These are phyloP conservation scores for Davidsoniella virescens DNA, from an alignment of 2,329 filamentous ascomycete genomes.

Conservation along the genomic window DNA sequence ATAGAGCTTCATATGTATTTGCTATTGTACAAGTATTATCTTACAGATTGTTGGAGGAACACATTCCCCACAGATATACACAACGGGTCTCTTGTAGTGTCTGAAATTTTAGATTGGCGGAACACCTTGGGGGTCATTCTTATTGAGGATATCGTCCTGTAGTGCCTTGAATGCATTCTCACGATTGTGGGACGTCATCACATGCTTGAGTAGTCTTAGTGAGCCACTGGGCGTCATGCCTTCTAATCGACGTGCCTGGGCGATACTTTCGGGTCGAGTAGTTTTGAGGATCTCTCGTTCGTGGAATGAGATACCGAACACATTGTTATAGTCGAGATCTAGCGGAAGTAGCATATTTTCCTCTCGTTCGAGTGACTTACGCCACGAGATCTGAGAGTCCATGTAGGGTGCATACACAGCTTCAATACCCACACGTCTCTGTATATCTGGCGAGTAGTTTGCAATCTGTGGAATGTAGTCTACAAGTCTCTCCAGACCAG, in stretches of 20 bases:
- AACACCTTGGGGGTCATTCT: background rate
- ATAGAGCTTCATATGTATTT: too few relatives aligned
- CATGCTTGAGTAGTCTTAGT: conserved; percentile 44
- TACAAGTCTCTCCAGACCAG: conserved; percentile 41
- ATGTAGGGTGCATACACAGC: conserved; percentile 79
- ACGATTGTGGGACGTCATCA: conserved; percentile 20
- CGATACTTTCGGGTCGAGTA: conserved; percentile 67
- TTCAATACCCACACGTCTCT: conserved; percentile 60
- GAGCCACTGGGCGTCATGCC: conserved; percentile 51
- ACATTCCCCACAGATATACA: background rate
- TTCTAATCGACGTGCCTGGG: conserved; percentile 76
- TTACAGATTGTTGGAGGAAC: too few relatives aligned
- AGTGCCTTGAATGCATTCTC: conserved; percentile 9
- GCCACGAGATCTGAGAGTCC: conserved; percentile 49
- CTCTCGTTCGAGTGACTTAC: conserved; percentile 54
- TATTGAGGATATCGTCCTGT: background rate
- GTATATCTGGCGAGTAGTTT: conserved; percentile 41
- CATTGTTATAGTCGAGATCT: conserved; percentile 57
- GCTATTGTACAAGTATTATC: too few relatives aligned
- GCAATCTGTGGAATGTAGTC: conserved; percentile 39
- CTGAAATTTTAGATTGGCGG: background rate
- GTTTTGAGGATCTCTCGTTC: conserved; percentile 56
- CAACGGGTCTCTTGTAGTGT: background rate
- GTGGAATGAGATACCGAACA: conserved; percentile 62
- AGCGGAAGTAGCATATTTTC: conserved; percentile 56